Base-by-base conservation (phyloP, 192 early-diverging fungal genomes). In the Gaertneriomyces semiglobifer region DNA sequence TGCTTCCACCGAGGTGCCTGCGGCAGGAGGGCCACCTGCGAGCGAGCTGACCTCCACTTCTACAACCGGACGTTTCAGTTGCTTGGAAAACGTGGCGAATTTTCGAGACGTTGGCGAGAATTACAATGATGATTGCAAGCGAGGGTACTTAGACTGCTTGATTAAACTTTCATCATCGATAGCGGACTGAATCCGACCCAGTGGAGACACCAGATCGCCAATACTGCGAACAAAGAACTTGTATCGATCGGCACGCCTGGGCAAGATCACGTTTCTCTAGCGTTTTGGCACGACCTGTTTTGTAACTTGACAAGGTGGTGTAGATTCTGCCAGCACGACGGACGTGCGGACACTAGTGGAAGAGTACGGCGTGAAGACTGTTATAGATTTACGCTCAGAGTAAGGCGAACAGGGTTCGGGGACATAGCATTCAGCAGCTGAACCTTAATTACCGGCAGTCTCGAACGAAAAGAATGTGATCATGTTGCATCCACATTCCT, bases 351-450 rank as follows among this genome's bases (percentile, higher is more conserved):
- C 41, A 1, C 65, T 80, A 4, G 48, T 63, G 11, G 14, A 62
- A 14, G 14, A 20, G 12, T 70, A 73, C 53, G 48, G 65, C 5
- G 66, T 80, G 11, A 78, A 64, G 12, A 80, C 78, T n/a, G 74
- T 80, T 16, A 58, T 80, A n/a, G 78, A 80, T 48, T 53, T 80
- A 14, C 66, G 78, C 44, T 70, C 76, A 50, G 72, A 64, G 75
- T 72, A 41, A 14, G n/a, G 20, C 44, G 10, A 33, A 33, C 25
- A 2, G 25, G 25, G 25, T 33, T 33, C 25, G 25, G 25, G 25
- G 25, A 33, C 25, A 33, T 33, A 33, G 25, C 25, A 33, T 33
- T 33, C 25, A 33, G 25, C 25, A 33, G 25, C 25, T 33, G 25
- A 33, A 33, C 25, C 25, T 33, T 33, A 2, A 33, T 33, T 33